Base-by-base conservation (phyloP, 1,284 basidiomycete species). In the Leccinum fallax region DNA sequence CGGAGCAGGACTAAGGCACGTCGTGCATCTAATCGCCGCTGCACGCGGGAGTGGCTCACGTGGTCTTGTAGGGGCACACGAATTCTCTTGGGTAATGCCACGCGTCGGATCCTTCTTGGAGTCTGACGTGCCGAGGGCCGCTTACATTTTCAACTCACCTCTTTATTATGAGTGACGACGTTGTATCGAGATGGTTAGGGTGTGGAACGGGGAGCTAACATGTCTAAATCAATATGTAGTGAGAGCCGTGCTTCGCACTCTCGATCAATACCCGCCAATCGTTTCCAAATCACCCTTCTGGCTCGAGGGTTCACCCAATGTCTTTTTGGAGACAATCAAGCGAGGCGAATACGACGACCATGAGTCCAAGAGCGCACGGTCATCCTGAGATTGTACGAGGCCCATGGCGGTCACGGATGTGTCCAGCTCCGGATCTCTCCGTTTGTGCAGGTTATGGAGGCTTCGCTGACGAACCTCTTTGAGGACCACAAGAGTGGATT, bases 281-380 rank as follows among this genome's bases (percentile, higher is more conserved):
- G 62, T 69, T 53, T 62, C 69, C 7, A 74, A 65, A 58, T 64
- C 84, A 0, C 87, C 90, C 0, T 93, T 97, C 78, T 74, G 73
- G 15, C 70, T 97, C 26, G 77, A 83, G 9, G 88, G 88, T 16
- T 89, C 88, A 1, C 81, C 81, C 5, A 95, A 96, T 71, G 87
- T 98, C 24, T 82, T 97, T 74, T 81, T 98, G 10, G 97, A 98
- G 75, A 98, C 96, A 4, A 81, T 98, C 77, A 99, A 99, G 77
- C 89, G 96, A 43, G 95, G 94, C 19, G 94, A 98, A 70, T 86
- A 93, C 62, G 94, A 97, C 70, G 80, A 86, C 26, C 87, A 89
- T 65, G 72, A 72, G 26, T 72, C 78, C 30, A 76, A 79, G 60
- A 74, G 76, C 8, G 78, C 81, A 16, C 88, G 0, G 77, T 98